Conservation (phyloP, 2,329 filamentous ascomycete species). For the Orbilia javanica region DNA sequence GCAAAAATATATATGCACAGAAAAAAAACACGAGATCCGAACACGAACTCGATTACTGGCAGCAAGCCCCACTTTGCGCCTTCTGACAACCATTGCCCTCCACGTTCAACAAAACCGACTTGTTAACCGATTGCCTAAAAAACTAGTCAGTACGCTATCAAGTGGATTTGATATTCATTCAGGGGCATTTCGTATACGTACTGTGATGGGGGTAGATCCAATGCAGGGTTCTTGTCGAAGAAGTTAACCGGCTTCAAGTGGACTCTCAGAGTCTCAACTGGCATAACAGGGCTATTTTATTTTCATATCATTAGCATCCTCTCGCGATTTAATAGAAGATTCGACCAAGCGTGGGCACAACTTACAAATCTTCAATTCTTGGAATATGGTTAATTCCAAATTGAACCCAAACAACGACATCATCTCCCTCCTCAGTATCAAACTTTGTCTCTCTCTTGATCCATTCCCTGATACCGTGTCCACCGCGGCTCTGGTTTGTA, state of each 20-base stretch:
- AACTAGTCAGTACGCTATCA: slow-evolving; percentile 2
- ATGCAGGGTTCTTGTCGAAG: slow-evolving; percentile 69
- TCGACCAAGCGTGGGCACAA: not conserved
- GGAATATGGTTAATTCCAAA: slow-evolving; percentile 74
- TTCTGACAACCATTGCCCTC: slow-evolving; percentile 47
- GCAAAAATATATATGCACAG: not conserved
- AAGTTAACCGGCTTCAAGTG: slow-evolving; percentile 70
- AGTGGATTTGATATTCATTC: too few species aligned
- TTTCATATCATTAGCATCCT: not conserved
- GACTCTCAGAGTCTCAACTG: slow-evolving; percentile 71
- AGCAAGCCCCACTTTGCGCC: slow-evolving; percentile 30
- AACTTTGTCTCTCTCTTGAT: slow-evolving; percentile 66
- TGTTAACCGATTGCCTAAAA: slow-evolving; percentile 42
- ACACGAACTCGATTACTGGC: not conserved
- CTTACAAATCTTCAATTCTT: slow-evolving; percentile 73
- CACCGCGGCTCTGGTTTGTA: slow-evolving; percentile 71
- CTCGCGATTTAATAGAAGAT: not conserved
- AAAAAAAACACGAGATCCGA: too few species aligned
- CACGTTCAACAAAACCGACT: slow-evolving; percentile 27
- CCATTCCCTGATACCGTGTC: slow-evolving; percentile 71
- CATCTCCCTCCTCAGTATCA: slow-evolving; percentile 69
- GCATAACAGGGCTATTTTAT: slow-evolving; percentile 72
- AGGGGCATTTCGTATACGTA: slow-evolving; percentile 63
- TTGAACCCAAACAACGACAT: slow-evolving; percentile 71
- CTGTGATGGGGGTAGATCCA: slow-evolving; percentile 68